Evolutionary conservation across 2,329 filamentous ascomycete genomes (phyloP), one percentile per base, ranked within the genome.

Genomic region (Fusarium sp.): DNA sequence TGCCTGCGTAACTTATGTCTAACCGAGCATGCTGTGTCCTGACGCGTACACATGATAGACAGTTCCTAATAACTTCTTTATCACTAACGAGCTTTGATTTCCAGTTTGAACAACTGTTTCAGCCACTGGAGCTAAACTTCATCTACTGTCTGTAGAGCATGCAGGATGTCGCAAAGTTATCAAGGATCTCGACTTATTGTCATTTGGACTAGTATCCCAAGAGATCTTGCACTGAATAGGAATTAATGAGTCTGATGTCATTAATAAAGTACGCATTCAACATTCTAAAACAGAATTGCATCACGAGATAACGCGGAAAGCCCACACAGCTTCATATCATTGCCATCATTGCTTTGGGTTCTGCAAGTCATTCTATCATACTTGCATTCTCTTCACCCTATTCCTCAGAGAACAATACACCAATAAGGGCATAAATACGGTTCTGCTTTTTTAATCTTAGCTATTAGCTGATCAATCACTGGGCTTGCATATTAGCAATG

Each of bases 11-110:
- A 25, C 64, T 40, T 49, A 49, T 46, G 30, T 64, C 52, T 65
- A 43, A 65, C 59, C 66, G 33, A 46, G 46, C 40, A 61, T 44
- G n/a, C n/a, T 35, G n/a, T 35, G 13, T 30, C 33, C 33, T 40
- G 33, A 54, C 50, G 50, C 33, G 50, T 54, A 54, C 50, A 38
- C 23, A n/a, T 9, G 33, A 40, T 54, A 53, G 23, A 37, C 33
- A 28, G 63, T 42, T 47, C 42, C 18, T 21, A 50, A 15, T n/a
- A 9, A 16, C 46, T 38, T 33, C 37, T 40, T 56, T 63, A 47
- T 64, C n/a, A 46, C 53, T 32, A 47, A 64, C 52, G 6, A 49
- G 50, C 59, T 57, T 65, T 60, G 52, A 53, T 60, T 70, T 58
- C 42, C 50, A 59, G 33, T 37, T 53, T 52, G 35, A 67, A 30